Conservation (phyloP, 108 stramenopile genomes). For the Nitzschia sp. region DNA sequence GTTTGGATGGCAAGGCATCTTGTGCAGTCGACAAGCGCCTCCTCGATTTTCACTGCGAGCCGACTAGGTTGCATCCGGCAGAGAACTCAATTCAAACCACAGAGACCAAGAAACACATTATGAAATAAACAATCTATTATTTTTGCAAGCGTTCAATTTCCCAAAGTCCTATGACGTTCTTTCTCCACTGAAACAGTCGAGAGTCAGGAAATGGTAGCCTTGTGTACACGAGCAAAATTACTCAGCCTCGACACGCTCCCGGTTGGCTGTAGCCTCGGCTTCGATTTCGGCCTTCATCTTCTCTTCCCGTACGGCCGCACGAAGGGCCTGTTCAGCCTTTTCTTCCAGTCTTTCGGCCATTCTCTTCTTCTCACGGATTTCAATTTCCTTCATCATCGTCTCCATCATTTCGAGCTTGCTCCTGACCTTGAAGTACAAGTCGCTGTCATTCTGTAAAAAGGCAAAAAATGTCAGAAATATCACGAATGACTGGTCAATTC, state of each 20-base stretch:
- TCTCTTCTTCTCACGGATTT: conserved; percentile 97
- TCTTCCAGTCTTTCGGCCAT: conserved; percentile 94
- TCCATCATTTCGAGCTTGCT: conserved; percentile 95
- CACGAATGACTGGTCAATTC: conserved; percentile 66
- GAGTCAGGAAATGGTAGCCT: no score
- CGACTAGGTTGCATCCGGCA: no score
- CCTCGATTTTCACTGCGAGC: no score
- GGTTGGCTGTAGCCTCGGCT: conserved; percentile 40
- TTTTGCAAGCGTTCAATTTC: no score
- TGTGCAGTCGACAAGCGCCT: no score
- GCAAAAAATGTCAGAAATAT: neutral
- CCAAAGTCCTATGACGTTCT: no score
- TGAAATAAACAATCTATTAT: no score
- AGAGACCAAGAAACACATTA: no score
- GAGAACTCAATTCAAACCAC: no score
- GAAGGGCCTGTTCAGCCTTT: conserved; percentile 87
- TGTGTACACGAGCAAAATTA: neutral
- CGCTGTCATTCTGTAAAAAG: conserved; percentile 73
- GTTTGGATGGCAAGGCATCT: no score
- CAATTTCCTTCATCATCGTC: conserved; percentile 98
- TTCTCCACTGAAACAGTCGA: no score
- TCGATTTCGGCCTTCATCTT: conserved; percentile 67
- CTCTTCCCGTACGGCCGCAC: conserved; percentile 77
- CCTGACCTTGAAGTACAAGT: conserved; percentile 82
- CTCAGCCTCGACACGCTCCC: conserved; percentile 18